A percentile compares a stretch with the other conserved stretches of the same genome.
Conservation (phyloP, 257 asterid species). For the Solanum sparsipilum region DNA sequence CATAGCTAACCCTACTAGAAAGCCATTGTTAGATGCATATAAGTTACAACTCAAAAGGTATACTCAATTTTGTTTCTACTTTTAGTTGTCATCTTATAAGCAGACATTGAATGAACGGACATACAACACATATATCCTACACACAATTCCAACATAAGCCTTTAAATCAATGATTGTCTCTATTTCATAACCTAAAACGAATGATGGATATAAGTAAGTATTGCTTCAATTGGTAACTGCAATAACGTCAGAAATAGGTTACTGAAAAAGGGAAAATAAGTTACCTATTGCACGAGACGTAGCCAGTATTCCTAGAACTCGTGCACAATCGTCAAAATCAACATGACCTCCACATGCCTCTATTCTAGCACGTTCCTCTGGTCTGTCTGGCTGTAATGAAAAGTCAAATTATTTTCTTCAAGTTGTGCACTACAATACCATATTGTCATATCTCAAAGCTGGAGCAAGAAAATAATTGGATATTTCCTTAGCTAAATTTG, state of each 20-base stretch:
- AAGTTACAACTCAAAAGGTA: too few species aligned
- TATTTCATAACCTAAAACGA: not conserved
- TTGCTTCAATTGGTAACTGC: not conserved
- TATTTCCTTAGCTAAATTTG: not conserved
- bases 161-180: not conserved
- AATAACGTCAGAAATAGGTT: not conserved
- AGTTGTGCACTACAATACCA: not conserved
- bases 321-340: not conserved
- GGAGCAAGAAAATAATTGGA: not conserved
- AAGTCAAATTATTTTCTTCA: not conserved
- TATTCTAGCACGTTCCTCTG: slow-evolving; percentile 6
- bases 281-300: slow-evolving; percentile 17
- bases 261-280: not conserved
- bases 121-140: not conserved
- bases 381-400: slow-evolving; percentile 6
- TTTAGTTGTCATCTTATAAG: not conserved
- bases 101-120: not conserved
- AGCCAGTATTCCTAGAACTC: slow-evolving; percentile 8
- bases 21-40: too few species aligned
- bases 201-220: not conserved
- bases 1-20: not conserved
- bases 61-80: not conserved
- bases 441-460: not conserved
- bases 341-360: slow-evolving; percentile 13
- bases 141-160: not conserved